A percentile compares a stretch with the other conserved stretches of the same genome.
These are phyloP conservation scores for Fagopyrum homotropicum DNA, from an alignment of 148 eudicot species.

Conservation along the genomic window DNA sequence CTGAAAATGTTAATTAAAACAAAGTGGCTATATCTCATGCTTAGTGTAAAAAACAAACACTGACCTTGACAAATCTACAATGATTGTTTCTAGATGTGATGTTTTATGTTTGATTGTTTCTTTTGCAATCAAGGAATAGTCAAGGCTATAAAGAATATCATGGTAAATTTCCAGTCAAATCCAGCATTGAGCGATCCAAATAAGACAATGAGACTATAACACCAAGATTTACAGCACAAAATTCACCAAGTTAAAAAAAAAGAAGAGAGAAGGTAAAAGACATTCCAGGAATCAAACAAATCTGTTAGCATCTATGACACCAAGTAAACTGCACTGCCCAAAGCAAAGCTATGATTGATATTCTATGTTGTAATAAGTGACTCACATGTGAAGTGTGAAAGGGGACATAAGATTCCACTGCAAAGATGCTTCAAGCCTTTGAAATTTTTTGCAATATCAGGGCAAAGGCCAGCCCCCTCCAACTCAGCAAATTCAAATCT, in stretches of 20 bases:
- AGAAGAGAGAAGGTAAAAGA: background rate
- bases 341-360: constrained; percentile 23
- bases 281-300: constrained; percentile 13
- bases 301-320: constrained; percentile 21
- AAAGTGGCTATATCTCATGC: background rate
- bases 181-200: background rate
- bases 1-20: background rate
- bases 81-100: background rate
- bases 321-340: constrained; percentile 16
- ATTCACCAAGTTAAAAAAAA: background rate
- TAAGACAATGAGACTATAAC: background rate
- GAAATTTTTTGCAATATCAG: background rate
- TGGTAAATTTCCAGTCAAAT: background rate
- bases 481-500: constrained; percentile 17
- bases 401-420: constrained; percentile 22
- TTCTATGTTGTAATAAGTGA: constrained; percentile 27
- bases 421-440: constrained; percentile 17
- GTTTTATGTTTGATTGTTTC: background rate
- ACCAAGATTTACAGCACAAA: constrained; percentile 1
- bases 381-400: constrained; percentile 32
- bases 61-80: no score
- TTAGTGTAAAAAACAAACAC: no score
- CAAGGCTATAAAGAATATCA: background rate
- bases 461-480: constrained; percentile 1
- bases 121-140: background rate